phyloP scores from a whole-genome alignment of 2,329 filamentous ascomycete genomes.

The Fusarium guadeloupense region DNA sequence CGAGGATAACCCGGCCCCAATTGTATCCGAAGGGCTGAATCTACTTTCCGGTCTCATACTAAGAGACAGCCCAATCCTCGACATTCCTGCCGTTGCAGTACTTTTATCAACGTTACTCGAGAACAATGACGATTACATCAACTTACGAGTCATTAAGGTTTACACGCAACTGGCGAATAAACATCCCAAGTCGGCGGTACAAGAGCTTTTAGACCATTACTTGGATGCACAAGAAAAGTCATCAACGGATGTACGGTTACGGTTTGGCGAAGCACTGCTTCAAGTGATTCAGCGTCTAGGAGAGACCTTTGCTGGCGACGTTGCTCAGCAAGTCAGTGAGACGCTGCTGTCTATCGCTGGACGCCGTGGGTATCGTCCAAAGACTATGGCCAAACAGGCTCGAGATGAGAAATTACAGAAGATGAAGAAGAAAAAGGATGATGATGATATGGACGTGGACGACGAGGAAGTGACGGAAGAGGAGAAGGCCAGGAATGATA shows the following conservation, averaged over 20 bases:
- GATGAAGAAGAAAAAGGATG: constrained; percentile 58
- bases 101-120: constrained; percentile 71
- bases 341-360: constrained; percentile 71
- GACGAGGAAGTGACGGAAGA: constrained; percentile 59
- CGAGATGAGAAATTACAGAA: constrained; percentile 60
- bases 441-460: constrained; percentile 55
- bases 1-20: constrained; percentile 69
- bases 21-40: constrained; percentile 72
- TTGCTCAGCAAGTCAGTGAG: constrained; percentile 62
- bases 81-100: constrained; percentile 71
- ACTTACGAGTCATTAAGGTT: constrained; percentile 72
- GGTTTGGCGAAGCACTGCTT: constrained; percentile 73
- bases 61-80: constrained; percentile 65
- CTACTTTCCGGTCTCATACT: constrained; percentile 67
- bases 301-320: constrained; percentile 63
- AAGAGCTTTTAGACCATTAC: constrained; percentile 73
- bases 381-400: constrained; percentile 65
- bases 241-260: constrained; percentile 69
- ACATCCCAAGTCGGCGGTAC: constrained; percentile 69
- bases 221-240: constrained; percentile 69
- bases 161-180: constrained; percentile 68
- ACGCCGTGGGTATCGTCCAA: constrained; percentile 67
- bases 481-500: constrained; percentile 58
- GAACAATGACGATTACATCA: constrained; percentile 76
- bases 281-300: constrained; percentile 71